Conservation (phyloP, 2,329 filamentous ascomycete genomes). For the Aspergillus thermomutatus region DNA sequence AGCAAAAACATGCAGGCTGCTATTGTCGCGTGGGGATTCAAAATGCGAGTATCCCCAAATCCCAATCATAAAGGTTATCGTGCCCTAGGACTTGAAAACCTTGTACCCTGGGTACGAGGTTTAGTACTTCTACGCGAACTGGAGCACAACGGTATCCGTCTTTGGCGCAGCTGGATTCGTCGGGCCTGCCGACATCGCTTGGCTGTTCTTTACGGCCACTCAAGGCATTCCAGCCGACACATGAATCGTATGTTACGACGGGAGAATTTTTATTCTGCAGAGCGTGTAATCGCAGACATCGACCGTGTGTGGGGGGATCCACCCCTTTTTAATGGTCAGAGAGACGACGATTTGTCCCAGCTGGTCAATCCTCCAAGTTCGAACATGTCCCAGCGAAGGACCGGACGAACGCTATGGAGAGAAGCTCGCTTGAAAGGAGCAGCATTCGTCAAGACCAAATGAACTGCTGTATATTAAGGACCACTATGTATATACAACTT, state of each 20-base stretch:
- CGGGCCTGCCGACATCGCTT: constrained; percentile 36
- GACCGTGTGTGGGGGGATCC: constrained; percentile 32
- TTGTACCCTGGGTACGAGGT: constrained; percentile 40
- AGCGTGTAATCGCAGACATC: constrained; percentile 31
- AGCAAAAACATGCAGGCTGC: constrained; percentile 42
- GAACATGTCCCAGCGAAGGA: constrained; percentile 7
- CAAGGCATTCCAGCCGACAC: constrained; percentile 26
- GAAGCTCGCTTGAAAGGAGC: background rate
- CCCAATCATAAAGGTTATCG: constrained; percentile 16
- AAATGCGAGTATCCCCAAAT: constrained; percentile 22
- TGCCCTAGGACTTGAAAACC: constrained; percentile 17
- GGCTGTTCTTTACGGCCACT: constrained; percentile 33
- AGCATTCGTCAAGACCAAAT: background rate
- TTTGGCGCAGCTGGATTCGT: constrained; percentile 28
- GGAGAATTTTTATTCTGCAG: constrained; percentile 33
- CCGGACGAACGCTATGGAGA: constrained; percentile 3
- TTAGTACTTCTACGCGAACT: constrained; percentile 39
- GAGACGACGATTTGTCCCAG: constrained; percentile 15
- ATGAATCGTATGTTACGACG: constrained; percentile 35
- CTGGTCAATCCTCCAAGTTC: constrained; percentile 23
- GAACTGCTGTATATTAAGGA: background rate
- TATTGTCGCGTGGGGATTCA: constrained; percentile 52
- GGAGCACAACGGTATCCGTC: constrained; percentile 32
- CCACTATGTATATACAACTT: background rate
- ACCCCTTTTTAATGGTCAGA: constrained; percentile 26